Evolutionary conservation across 1,139 yeast genomes (phyloP), one percentile per base, ranked within the genome.

Genomic region (Geotrichum candidum): DNA sequence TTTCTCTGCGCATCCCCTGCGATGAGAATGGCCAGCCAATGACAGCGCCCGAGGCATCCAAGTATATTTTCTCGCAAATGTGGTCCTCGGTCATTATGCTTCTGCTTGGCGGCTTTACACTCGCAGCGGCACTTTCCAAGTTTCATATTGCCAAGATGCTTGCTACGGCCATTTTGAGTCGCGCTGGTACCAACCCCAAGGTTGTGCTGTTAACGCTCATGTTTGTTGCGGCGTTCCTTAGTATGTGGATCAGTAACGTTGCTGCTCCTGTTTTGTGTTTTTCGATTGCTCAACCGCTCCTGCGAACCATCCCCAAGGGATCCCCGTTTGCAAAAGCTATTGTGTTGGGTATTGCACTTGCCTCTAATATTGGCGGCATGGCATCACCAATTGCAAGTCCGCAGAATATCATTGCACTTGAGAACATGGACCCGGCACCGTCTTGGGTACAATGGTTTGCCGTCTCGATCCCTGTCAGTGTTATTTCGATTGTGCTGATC

Each of bases 401-500:
- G 3, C 98, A 92, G 73, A 92, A 92, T 73, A 89, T 92, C 66
- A 85, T 92, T 70, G 96, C 97, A 0, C 79, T 92, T 59, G 90
- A 90, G 65, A 80, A 87, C 66, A 92, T 92, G 97, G 79, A 78
- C 60, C 97, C 97, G 4, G 85, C 82, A 66, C 97, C 97, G 2
- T 89, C 96, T 18, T 92, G 98, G 98, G 87, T 88, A 15, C 88
- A 89, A 71, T 92, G 98, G 97, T 92, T 92, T 73, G 85, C 87
- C 15, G 84, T 92, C 57, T 84, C 96, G 0, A 77, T 91, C 33
- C 98, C 98, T 0, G 91, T 90, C 6, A 80, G 90, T 61, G 71
- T 83, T 35, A 71, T 88, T 58, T 81, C 87, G 22, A 77, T 90
- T 65, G 55, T 90, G 1, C 75, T 84, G 3, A 83, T 90, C 61